These are phyloP conservation scores for Vaccinium macrocarpon DNA, from an alignment of 148 eudicot species.

Conservation along the genomic window DNA sequence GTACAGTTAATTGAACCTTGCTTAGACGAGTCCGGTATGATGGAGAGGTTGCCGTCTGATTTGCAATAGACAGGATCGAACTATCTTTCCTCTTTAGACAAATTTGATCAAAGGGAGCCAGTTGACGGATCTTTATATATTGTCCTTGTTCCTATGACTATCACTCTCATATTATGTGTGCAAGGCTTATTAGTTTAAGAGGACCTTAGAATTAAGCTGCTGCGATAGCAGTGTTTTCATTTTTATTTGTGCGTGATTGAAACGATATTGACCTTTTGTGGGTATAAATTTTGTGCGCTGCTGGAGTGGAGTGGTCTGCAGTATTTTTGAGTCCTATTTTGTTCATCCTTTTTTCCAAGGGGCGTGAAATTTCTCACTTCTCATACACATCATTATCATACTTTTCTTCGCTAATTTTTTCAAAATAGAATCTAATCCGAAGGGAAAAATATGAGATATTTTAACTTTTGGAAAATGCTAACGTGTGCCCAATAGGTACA, in stretches of 20 bases:
- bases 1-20: not conserved
- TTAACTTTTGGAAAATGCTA: no score
- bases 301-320: not conserved
- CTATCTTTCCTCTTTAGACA: not conserved
- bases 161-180: not conserved
- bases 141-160: not conserved
- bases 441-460: no score
- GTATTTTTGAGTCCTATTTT: not conserved
- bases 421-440: no score
- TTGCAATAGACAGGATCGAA: not conserved
- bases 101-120: not conserved
- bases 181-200: not conserved
- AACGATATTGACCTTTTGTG: not conserved
- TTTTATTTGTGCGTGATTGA: not conserved
- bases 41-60: not conserved
- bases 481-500: no score
- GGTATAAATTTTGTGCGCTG: not conserved
- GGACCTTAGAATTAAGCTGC: not conserved
- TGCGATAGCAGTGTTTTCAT: not conserved
- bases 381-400: not conserved
- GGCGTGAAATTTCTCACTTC: not conserved
- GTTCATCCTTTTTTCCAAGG: not conserved
- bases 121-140: not conserved
- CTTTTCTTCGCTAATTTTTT: no score
- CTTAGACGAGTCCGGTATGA: not conserved